These are phyloP conservation scores for Whalleya microplaca DNA, from an alignment of 2,329 filamentous ascomycete species.

Conservation along the genomic window DNA sequence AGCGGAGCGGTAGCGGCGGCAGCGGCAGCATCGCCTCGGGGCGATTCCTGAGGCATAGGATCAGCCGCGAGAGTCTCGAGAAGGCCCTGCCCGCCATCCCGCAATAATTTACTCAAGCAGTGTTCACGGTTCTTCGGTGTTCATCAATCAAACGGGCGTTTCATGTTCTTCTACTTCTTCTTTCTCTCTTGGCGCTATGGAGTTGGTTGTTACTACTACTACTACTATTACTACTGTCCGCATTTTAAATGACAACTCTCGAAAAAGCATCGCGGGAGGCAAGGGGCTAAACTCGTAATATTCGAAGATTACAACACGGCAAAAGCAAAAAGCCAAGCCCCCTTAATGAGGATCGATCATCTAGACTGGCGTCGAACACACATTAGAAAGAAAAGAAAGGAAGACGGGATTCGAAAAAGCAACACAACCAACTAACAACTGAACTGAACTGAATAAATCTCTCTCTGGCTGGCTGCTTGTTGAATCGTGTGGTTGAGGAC, in stretches of 20 bases:
- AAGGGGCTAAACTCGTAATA: too few species aligned
- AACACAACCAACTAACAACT: too few species aligned
- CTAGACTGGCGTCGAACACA: conserved; percentile 10
- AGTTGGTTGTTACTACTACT: conserved; percentile 8
- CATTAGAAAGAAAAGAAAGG: neutral
- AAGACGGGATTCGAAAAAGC: too few species aligned
- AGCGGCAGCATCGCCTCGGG: conserved; percentile 32
- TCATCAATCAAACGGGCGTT: conserved; percentile 18
- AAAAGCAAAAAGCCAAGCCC: too few species aligned
- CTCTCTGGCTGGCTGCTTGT: neutral
- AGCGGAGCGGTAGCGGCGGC: conserved; percentile 27
- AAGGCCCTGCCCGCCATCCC: conserved; percentile 65
- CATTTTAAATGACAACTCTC: too few species aligned
- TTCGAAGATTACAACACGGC: neutral
- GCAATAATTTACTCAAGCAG: conserved; percentile 9
- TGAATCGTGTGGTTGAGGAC: neutral
- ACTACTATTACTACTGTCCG: too few species aligned
- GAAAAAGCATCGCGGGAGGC: conserved; percentile 2
- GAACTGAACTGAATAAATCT: too few species aligned
- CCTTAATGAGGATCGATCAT: conserved; percentile 18
- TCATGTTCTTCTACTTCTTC: too few species aligned
- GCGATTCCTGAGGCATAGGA: conserved; percentile 39
- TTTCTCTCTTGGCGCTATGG: conserved; percentile 2
- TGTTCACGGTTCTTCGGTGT: neutral
- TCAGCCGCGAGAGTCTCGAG: conserved; percentile 62